phyloP scores from a whole-genome alignment of 1,284 basidiomycete species.

The Caloboletus inedulis region DNA sequence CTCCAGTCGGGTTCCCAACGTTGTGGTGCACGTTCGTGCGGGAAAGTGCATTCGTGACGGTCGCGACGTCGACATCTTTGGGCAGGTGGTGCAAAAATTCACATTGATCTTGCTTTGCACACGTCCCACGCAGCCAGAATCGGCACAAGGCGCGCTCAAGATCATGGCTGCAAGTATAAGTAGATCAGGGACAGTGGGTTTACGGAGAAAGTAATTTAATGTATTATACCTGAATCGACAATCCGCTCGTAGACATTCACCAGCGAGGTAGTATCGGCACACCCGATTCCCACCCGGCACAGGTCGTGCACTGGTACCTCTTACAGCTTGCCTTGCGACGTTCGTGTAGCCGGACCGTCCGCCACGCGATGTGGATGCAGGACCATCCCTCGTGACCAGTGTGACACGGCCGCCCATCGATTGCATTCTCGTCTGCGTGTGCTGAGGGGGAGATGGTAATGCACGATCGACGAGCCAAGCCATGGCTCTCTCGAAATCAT shows the following conservation, averaged over 20 bases:
- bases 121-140: conserved; percentile 97
- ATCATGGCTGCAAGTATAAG: conserved; percentile 62
- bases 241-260: conserved; percentile 93
- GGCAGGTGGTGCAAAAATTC: conserved; percentile 90
- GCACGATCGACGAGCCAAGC: conserved; percentile 83
- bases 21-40: conserved; percentile 56
- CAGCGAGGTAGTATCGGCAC: conserved; percentile 94
- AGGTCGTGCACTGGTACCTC: conserved; percentile 58
- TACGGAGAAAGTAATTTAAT: neutral
- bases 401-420: conserved; percentile 61
- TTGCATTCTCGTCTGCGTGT: conserved; percentile 51
- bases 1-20: conserved; percentile 36
- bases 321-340: conserved; percentile 36
- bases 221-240: conserved; percentile 87
- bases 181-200: conserved; percentile 13
- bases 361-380: conserved; percentile 38
- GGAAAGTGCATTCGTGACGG: conserved; percentile 67
- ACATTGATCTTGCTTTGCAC: conserved; percentile 89
- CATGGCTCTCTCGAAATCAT: conserved; percentile 95
- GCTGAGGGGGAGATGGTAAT: conserved; percentile 43
- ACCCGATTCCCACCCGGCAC: conserved; percentile 63
- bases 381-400: conserved; percentile 53
- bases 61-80: conserved; percentile 68
- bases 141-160: conserved; percentile 91
- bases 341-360: conserved; percentile 44